Conservation (phyloP, 768 basidiomycete species). For the Psilocybe tampanensis region DNA sequence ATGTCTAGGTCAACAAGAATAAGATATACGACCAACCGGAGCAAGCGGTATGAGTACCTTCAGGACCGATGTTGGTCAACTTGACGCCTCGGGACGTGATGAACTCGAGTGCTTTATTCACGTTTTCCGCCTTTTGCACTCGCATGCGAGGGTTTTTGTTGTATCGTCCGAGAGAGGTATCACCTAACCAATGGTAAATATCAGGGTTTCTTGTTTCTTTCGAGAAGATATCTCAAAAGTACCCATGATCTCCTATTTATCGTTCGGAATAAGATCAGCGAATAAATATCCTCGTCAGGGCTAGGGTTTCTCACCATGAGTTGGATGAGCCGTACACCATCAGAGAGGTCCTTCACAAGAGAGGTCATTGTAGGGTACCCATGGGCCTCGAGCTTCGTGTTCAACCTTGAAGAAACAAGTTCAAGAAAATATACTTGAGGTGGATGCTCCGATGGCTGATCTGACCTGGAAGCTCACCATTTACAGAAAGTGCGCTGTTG, state of each 20-base stretch:
- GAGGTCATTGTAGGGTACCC: conserved; percentile 89
- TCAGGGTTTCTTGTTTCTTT: neutral
- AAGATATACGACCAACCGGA: conserved; percentile 4
- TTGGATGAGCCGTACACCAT: conserved; percentile 95
- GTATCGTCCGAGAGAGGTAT: conserved; percentile 92
- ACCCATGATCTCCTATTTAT: conserved; percentile 93
- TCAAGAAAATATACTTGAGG: neutral
- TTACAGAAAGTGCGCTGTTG: conserved; percentile 90
- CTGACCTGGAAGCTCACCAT: conserved; percentile 53
- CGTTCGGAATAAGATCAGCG: conserved; percentile 5
- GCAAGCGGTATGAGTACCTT: conserved; percentile 53
- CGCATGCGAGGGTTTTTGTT: conserved; percentile 89
- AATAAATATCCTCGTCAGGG: neutral
- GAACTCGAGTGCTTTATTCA: conserved; percentile 94
- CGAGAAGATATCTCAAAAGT: conserved; percentile 7
- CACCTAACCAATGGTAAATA: conserved; percentile 48
- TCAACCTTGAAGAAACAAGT: conserved; percentile 64
- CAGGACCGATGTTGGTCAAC: conserved; percentile 96
- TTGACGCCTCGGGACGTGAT: conserved; percentile 94
- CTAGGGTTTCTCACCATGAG: conserved; percentile 68
- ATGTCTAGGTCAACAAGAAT: conserved; percentile 62
- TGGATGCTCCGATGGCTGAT: neutral
- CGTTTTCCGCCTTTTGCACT: conserved; percentile 98
- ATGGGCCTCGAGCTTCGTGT: conserved; percentile 88
- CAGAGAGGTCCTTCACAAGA: conserved; percentile 87